Base-by-base conservation (phyloP, 192 early-diverging fungal species). In the Cetraspora pellucida region DNA sequence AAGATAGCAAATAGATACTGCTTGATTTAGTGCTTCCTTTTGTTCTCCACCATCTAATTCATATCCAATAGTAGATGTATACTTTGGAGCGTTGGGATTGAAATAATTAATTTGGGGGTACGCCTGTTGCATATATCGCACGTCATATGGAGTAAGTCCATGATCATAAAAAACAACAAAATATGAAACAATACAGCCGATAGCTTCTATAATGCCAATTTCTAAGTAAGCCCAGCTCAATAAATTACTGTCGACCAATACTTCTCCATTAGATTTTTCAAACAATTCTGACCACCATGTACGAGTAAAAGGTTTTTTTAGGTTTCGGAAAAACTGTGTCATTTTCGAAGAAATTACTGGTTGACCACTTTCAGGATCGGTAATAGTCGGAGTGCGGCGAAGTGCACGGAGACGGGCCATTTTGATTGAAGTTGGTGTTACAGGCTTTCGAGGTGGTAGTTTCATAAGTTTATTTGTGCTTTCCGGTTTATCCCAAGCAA, bases 401-500 rank as follows among this genome's bases (percentile, higher is more conserved):
- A 86, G 83, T 44, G 82, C 77, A 47, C 82, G 82, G 17, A 86
- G 87, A 43, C 90, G 91, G 72, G 91, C 77, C 75, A 85, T 88
- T n/a, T 90, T 89, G 71, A 96, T 89, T 13, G 94, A 91, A 68
- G 87, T 87, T 10, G 83, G 79, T 2, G 90, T 95, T 21, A 98
- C 96, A 11, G 96, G 97, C 81, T 90, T 92, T 73, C 97, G 92
- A 44, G 97, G 97, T 71, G 87, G 89, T 66, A 97, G 81, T 80
- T 90, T 93, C 97, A 98, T 98, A 76, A 97, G 82, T 50, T 89
- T 89, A 27, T 75, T 85, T 57, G 70, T 77, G 6, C 89, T 85
- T 86, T 98, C 97, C 13, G 95, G 85, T 44, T 88, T 88, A 83
- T 98, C 97, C 91, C 92, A 98, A 16, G 97, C 97, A 82, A 91